Evolutionary conservation across 495 filamentous ascomycete genomes (phyloP), one percentile per base, ranked within the genome.

Genomic region (Penicillium turbatum): DNA sequence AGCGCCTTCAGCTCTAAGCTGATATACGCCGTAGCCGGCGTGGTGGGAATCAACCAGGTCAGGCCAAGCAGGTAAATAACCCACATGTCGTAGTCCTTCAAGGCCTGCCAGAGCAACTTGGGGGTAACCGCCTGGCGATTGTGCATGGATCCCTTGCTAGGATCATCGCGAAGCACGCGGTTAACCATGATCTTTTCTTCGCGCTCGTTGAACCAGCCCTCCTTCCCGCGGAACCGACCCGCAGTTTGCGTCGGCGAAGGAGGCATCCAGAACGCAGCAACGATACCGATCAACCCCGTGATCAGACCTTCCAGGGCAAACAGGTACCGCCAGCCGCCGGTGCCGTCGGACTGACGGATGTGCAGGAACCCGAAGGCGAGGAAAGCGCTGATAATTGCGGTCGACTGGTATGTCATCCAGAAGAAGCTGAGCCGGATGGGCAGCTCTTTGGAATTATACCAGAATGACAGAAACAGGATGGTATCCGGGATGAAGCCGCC

Each of bases 401-500:
- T 86, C 2, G 73, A 60, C 37, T 79, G 73, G 66, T 86, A 86
- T n/a, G 84, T 79, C 0, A 81, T 80, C 88, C 88, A 92, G 67
- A 89, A 89, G 53, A 72, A 86, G 52, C 77, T 77, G 32, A 88
- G 73, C 0, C 86, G 81, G 27, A 82, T 74, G 0, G 86, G 82
- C 9, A 92, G 72, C 59, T 88, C 86, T 36, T 80, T 78, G 42
- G 81, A 82, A 51, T 79, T 88, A 66, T 85, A 88, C 71, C 86
- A 92, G 70, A 90, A 91, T 0, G 84, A 86, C 3, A 91, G 77
- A 62, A 89, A 91, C 0, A 91, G 67, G 31, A 85, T 75, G 0
- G 73, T 76, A 17, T 78, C 73, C 8, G 74, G 71, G 31, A 78
- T 78, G 53, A 89, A 90, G 13, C 87, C 86, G 45, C 89, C 89